Evolutionary conservation across 352 stramenopile species (phyloP).

Genomic region (Phytophthora quininea): DNA sequence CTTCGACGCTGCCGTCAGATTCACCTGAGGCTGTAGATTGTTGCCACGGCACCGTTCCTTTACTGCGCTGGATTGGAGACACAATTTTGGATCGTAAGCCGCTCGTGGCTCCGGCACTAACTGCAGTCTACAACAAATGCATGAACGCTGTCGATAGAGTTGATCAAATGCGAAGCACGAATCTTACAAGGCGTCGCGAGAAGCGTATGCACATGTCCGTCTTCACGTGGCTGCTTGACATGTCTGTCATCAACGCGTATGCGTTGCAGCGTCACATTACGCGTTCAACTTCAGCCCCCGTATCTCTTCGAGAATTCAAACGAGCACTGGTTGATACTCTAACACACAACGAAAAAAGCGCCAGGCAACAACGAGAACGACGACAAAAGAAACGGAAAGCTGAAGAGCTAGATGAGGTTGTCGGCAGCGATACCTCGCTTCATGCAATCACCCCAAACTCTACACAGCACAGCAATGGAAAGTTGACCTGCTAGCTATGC

Average conservation of each 20-base stretch:
- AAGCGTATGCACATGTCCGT: constrained; percentile 16
- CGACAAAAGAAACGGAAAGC: constrained; percentile 6
- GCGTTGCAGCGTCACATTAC: constrained; percentile 5
- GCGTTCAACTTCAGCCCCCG: neutral
- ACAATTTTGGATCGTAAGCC: constrained; percentile 7
- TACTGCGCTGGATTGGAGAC: constrained; percentile 11
- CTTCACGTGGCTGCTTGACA: constrained; percentile 13
- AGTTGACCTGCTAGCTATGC: constrained; percentile 12
- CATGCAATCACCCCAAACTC: constrained; percentile 13
- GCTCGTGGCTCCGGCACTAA: constrained; percentile 3
- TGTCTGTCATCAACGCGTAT: constrained; percentile 10
- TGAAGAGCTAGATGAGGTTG: constrained; percentile 1
- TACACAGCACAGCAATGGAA: constrained; percentile 8
- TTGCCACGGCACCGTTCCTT: constrained; percentile 8
- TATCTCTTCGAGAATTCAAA: constrained; percentile 13
- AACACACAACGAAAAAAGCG: constrained; percentile 8
- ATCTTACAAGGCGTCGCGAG: constrained; percentile 9
- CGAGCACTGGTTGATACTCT: neutral
- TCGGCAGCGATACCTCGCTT: constrained; percentile 4
- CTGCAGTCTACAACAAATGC: constrained; percentile 17
- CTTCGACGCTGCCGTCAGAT: neutral
- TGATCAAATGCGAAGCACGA: constrained; percentile 14
- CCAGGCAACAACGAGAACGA: constrained; percentile 4
- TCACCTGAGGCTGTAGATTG: constrained; percentile 4
- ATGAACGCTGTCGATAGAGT: constrained; percentile 21